Base-by-base conservation (phyloP, 2,329 filamentous ascomycete genomes). In the Aspergillus calidoustus region DNA sequence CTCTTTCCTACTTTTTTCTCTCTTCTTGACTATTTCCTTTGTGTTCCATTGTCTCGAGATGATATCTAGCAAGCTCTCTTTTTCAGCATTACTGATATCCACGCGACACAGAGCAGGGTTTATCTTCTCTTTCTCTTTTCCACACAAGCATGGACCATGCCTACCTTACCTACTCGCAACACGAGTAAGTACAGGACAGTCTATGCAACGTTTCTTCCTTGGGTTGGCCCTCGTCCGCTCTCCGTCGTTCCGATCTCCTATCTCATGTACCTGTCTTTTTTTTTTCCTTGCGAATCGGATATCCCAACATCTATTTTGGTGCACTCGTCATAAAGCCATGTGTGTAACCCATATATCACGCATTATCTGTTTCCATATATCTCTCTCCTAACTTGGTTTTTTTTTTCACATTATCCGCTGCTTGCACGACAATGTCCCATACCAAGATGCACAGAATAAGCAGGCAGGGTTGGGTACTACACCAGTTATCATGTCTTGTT, bases 271-370 rank as follows among this genome's bases (percentile, higher is more conserved):
- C 62, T 60, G 61, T 62, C 66, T 64, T 62, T 58, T 63, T 54
- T 68, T 54, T 66, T 52, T n/a, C n/a, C 65, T 72, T 72, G 72
- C 67, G 69, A 74, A 70, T 72, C 74, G 74, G 75, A 75, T 77
- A 76, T 76, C 73, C 72, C 73, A 74, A 74, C 70, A 70, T 70
- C 54, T 57, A 69, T 71, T 68, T 74, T 74, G 59, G 68, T 72
- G 67, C 60, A 64, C 58, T 69, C 62, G 65, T 60, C 66, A 60
- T 34, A 43, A 64, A 61, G 66, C 64, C 60, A 65, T 74, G 69
- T 75, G 69, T 74, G 71, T 73, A 74, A 69, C 66, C 15, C 68
- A 69, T 72, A 72, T 70, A 66, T 66, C 58, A 66, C 63, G 66
- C 69, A 72, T 69, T 69, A 65, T 66, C 66, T 64, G 66, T 69